Conservation (phyloP, 176 grass and related monocot species). For the Themeda triandra region DNA sequence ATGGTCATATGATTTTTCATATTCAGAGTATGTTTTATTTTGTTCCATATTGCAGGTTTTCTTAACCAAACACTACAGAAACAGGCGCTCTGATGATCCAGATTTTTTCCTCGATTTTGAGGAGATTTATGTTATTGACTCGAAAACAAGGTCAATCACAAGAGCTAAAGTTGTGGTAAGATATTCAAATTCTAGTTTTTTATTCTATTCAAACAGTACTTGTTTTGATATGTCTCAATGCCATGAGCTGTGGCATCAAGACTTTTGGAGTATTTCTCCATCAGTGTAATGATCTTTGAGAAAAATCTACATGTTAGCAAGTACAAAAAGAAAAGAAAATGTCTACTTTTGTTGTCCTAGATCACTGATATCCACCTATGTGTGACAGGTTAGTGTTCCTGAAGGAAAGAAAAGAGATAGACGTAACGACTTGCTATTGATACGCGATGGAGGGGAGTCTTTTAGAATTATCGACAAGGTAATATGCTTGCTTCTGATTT, state of each 20-base stretch:
- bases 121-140: slow-evolving; percentile 96
- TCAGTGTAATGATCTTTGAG: background rate
- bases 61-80: slow-evolving; percentile 92
- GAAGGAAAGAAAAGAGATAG: slow-evolving; percentile 81
- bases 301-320: background rate
- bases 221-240: background rate
- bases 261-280: background rate
- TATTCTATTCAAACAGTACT: background rate
- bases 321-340: background rate
- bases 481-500: slow-evolving; percentile 16
- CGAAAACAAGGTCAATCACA: slow-evolving; percentile 85
- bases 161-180: slow-evolving; percentile 89
- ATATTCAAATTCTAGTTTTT: background rate
- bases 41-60: slow-evolving; percentile 63
- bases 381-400: slow-evolving; percentile 67
- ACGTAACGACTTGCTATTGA: slow-evolving; percentile 67
- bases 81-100: slow-evolving; percentile 57
- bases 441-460: slow-evolving; percentile 63
- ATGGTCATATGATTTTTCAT: background rate
- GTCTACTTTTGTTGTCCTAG: background rate
- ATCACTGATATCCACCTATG: slow-evolving; percentile 1
- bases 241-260: background rate
- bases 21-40: background rate
- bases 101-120: slow-evolving; percentile 98
- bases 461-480: slow-evolving; percentile 86